Conservation (phyloP, 768 basidiomycete species). For the Vararia minispora region DNA sequence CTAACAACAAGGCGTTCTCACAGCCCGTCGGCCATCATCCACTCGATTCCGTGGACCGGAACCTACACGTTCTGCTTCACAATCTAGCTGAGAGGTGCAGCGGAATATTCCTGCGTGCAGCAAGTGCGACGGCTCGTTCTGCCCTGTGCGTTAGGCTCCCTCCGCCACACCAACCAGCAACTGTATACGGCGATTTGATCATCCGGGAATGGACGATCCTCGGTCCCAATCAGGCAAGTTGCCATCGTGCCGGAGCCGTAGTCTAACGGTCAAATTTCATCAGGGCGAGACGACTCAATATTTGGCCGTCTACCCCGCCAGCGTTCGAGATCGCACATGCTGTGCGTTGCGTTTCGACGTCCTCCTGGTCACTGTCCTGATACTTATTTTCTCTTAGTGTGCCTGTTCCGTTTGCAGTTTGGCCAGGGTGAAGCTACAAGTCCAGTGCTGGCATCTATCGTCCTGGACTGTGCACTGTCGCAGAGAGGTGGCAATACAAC, state of each 20-base stretch:
- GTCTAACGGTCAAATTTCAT: too few relatives aligned
- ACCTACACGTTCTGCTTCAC: slow-evolving; percentile 53
- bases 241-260: too few relatives aligned
- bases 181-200: slow-evolving; percentile 5
- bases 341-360: slow-evolving; percentile 28
- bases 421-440: too few relatives aligned
- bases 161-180: slow-evolving; percentile 12
- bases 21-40: slow-evolving; percentile 40
- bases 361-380: too few relatives aligned
- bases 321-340: slow-evolving; percentile 24
- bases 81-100: slow-evolving; percentile 53
- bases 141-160: slow-evolving; percentile 21
- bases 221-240: slow-evolving; percentile 13
- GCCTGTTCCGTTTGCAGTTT: slow-evolving; percentile 43
- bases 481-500: slow-evolving; percentile 23
- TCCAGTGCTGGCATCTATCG: too few relatives aligned
- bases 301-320: slow-evolving; percentile 6
- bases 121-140: slow-evolving; percentile 52
- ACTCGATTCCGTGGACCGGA: slow-evolving; percentile 50
- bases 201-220: slow-evolving; percentile 13
- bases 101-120: slow-evolving; percentile 48
- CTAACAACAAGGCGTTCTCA: slow-evolving; percentile 8
- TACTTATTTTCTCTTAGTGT: slow-evolving; percentile 36
- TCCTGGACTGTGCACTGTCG: slow-evolving; percentile 46
- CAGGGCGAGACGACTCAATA: too few relatives aligned